Percentiles rank a stretch among this genome's conserved stretches.
Conservation (phyloP, 2,329 filamentous ascomycete species). For the Eutypella sp. region DNA sequence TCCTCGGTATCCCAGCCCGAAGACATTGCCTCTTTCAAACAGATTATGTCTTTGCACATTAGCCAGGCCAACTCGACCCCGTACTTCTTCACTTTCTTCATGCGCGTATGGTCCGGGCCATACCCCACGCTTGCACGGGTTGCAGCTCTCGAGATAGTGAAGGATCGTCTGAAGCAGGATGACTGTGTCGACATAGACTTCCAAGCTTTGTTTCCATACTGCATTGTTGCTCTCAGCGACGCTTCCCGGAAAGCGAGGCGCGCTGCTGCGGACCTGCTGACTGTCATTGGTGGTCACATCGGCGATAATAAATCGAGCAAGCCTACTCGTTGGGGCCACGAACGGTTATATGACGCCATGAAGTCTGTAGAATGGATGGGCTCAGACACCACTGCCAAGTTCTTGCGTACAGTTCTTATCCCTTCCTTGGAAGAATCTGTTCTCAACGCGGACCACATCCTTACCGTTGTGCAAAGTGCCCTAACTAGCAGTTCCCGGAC, state of each 20-base stretch:
- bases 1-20: constrained; percentile 31
- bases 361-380: constrained; percentile 54
- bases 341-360: constrained; percentile 58
- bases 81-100: constrained; percentile 71
- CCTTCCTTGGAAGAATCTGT: constrained; percentile 81
- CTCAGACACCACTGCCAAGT: constrained; percentile 49
- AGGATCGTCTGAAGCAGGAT: constrained; percentile 48
- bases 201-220: constrained; percentile 79
- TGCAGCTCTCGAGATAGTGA: constrained; percentile 63
- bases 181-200: constrained; percentile 56
- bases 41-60: constrained; percentile 49
- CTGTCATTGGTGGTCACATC: constrained; percentile 49
- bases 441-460: constrained; percentile 69
- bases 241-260: constrained; percentile 70
- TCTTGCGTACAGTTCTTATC: constrained; percentile 63
- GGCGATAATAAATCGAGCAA: constrained; percentile 36
- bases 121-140: constrained; percentile 65
- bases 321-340: constrained; percentile 53
- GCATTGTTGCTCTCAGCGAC: constrained; percentile 70
- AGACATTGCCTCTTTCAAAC: constrained; percentile 47
- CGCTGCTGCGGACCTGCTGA: constrained; percentile 64
- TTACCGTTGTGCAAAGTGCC: constrained; percentile 54
- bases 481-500: constrained; percentile 45
- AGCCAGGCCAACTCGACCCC: constrained; percentile 52
- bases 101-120: constrained; percentile 67